Evolutionary conservation across 2,329 filamentous ascomycete species (phyloP).

Genomic region (Beauveria sp.): DNA sequence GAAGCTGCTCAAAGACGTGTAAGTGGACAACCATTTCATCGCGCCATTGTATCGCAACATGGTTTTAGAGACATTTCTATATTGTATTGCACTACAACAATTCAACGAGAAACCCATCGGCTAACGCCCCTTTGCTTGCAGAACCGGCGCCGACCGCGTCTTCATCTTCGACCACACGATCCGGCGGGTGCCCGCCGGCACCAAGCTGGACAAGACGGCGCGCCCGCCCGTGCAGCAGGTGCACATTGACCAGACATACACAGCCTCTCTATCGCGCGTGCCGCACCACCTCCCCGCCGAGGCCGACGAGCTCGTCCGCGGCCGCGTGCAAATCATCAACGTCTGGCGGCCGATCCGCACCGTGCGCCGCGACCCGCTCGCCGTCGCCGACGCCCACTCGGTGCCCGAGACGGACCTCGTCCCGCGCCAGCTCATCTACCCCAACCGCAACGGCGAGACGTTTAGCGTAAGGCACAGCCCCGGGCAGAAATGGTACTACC

Average conservation of each 20-base stretch:
- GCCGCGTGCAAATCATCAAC: conserved; percentile 46
- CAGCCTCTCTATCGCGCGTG: conserved; percentile 35
- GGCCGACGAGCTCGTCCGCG: conserved; percentile 34
- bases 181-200: conserved; percentile 26
- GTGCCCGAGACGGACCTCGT: conserved; percentile 45
- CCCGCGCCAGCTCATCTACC: conserved; percentile 41
- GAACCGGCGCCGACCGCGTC: conserved; percentile 47
- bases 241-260: conserved; percentile 52
- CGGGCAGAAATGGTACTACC: conserved; percentile 45
- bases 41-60: too few species aligned
- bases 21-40: conserved; percentile 14
- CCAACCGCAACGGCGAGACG: conserved; percentile 42
- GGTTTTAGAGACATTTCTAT: too few species aligned
- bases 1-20: conserved; percentile 54
- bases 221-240: conserved; percentile 35
- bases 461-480: conserved; percentile 34
- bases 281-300: conserved; percentile 33
- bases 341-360: conserved; percentile 44
- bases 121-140: conserved; percentile 17
- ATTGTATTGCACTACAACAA: too few species aligned
- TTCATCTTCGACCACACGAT: conserved; percentile 60
- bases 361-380: conserved; percentile 46
- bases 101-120: background rate
- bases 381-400: conserved; percentile 42
- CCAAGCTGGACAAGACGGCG: conserved; percentile 37